Percentiles rank a stretch among this genome's conserved stretches.
Evolutionary conservation across 179 eudicot species (phyloP).

Genomic region (Spinacia oleracea): DNA sequence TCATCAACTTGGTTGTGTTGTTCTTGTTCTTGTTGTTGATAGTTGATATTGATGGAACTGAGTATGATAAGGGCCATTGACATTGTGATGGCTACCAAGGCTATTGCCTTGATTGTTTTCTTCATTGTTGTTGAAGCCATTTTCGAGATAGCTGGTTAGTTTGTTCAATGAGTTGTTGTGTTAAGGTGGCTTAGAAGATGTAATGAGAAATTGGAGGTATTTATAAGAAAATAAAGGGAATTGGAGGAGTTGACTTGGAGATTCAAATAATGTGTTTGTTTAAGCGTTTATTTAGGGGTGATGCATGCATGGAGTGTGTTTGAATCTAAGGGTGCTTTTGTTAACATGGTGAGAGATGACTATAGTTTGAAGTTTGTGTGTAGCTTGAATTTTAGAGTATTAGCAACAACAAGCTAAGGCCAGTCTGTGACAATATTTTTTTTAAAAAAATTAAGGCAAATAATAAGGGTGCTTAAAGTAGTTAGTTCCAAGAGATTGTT

Average conservation of each 20-base stretch:
- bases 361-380: conserved; percentile 11
- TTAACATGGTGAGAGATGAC: neutral
- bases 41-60: conserved; percentile 6
- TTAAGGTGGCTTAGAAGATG: neutral
- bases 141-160: too few relatives aligned
- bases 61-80: conserved; percentile 35
- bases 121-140: conserved; percentile 24
- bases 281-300: neutral
- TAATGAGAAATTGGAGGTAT: neutral
- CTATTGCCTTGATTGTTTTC: conserved; percentile 31
- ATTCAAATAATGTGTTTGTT: conserved; percentile 18
- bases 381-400: neutral
- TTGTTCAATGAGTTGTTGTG: neutral
- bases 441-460: too few relatives aligned
- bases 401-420: too few relatives aligned
- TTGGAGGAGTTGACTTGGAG: too few relatives aligned
- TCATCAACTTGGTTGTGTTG: neutral
- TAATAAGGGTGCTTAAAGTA: too few relatives aligned
- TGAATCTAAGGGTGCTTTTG: neutral
- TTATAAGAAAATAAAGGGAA: conserved; percentile 26
- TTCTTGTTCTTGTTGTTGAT: neutral
- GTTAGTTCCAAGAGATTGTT: too few relatives aligned
- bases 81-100: conserved; percentile 33
- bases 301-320: conserved; percentile 17
- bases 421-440: too few relatives aligned